Base-by-base conservation (phyloP, 2,329 filamentous ascomycete species). In the Sporothrix mexicana region DNA sequence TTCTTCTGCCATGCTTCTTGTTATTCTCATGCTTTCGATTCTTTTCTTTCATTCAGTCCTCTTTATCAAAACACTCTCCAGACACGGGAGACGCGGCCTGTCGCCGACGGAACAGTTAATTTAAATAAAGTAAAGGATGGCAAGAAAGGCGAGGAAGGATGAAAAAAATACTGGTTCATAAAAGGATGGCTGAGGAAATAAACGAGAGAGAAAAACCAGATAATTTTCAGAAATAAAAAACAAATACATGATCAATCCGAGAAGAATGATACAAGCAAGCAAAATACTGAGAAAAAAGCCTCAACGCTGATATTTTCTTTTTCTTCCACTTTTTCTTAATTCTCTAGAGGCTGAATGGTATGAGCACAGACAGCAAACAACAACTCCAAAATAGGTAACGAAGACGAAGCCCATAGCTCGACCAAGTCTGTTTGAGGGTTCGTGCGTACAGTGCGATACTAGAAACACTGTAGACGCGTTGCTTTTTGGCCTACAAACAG, bases 301-400 rank as follows among this genome's bases (percentile, higher is more conserved):
- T 10, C 3, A 8, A 64, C 17, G 13, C 5, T 9, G 43, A 43
- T 43, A 45, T 5, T 62, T 3, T 45, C 8, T 9, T 62, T 9
- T 43, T 20, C 6, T 43, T 45, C 43, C 45, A 17, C 23, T 59
- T 17, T 59, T 41, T 8, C 9, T n/a, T 13, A 61, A 41, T 15
- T 23, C 4, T 8, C 30, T 13, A 62, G 17, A 20, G 8, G 9
- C 43, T 9, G 36, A 47, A 47, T 36, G 30, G 5, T 36, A 36
- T 36, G 30, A 66, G 61, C 61, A 66, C 61, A 66, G 61, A 66
- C 61, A 64, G 3, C 61, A 45, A 66, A 17, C n/a, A 7, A 41
- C 12, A 41, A n/a, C 55, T 5, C 55, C 25, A 30, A 59, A 66
- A 45, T 41, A 47, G 41, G 41, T 23, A 47, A 45, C 41, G 41